phyloP scores from a whole-genome alignment of 306 rosid species.

The Elaeagnus macrophylla region DNA sequence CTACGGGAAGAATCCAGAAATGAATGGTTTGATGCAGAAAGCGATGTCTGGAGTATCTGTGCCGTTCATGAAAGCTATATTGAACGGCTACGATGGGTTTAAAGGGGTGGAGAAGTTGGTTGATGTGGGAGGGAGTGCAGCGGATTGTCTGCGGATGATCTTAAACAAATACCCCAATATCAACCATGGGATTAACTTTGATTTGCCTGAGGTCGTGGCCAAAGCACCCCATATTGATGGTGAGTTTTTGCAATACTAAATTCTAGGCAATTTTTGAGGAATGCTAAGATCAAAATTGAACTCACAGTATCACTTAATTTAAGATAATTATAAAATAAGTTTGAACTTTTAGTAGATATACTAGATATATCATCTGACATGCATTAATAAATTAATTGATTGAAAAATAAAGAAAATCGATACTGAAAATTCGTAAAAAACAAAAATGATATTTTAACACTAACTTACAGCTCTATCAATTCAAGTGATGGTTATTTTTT shows the following conservation, averaged over 20 bases:
- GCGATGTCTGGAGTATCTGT: conserved; percentile 87
- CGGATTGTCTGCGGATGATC: conserved; percentile 85
- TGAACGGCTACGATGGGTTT: conserved; percentile 62
- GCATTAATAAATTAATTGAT: too few species aligned
- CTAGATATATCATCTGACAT: too few species aligned
- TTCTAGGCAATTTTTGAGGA: too few species aligned
- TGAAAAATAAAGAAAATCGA: too few species aligned
- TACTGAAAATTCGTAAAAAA: too few species aligned
- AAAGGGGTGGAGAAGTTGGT: conserved; percentile 49
- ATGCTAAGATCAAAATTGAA: too few species aligned
- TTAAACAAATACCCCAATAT: conserved; percentile 41
- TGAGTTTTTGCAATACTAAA: not conserved
- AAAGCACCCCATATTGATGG: conserved; percentile 58
- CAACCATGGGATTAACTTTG: conserved; percentile 62
- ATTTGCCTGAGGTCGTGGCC: conserved; percentile 75
- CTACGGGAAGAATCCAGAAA: conserved; percentile 60
- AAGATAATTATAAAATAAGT: too few species aligned
- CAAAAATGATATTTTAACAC: too few species aligned
- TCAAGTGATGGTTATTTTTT: too few species aligned
- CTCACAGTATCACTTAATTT: too few species aligned
- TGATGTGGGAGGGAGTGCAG: conserved; percentile 91
- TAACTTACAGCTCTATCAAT: too few species aligned
- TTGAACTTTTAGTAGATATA: too few species aligned
- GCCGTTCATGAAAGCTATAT: conserved; percentile 64
- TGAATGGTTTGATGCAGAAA: conserved; percentile 70